A percentile compares a stretch with the other conserved stretches of the same genome.
These are phyloP conservation scores for Spathaspora hagerdaliae DNA, from an alignment of 805 yeast species.

Conservation along the genomic window DNA sequence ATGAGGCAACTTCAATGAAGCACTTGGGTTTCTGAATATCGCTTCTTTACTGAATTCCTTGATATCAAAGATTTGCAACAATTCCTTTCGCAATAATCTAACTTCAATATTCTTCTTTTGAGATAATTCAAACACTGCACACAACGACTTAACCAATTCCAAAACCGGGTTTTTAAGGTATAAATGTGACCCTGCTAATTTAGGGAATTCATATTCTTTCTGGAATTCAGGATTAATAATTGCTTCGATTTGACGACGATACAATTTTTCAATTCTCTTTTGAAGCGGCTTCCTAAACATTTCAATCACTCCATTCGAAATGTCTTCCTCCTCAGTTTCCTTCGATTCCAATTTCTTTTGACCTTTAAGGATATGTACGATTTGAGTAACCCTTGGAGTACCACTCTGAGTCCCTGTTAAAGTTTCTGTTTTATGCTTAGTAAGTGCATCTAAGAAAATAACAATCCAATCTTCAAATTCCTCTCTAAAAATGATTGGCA, in stretches of 20 bases:
- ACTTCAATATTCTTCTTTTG: constrained; percentile 64
- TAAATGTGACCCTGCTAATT: constrained; percentile 68
- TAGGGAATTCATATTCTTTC: constrained; percentile 69
- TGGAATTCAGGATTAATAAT: constrained; percentile 61
- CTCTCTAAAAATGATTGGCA: constrained; percentile 70
- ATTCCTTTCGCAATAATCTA: constrained; percentile 67
- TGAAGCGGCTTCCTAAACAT: constrained; percentile 59
- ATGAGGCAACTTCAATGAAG: constrained; percentile 61
- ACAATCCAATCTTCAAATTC: constrained; percentile 89
- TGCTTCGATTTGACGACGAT: constrained; percentile 68
- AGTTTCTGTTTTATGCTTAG: constrained; percentile 45
- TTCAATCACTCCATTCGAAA: constrained; percentile 46
- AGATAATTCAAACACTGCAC: constrained; percentile 70
- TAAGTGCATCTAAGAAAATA: constrained; percentile 67
- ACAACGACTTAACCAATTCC: constrained; percentile 71
- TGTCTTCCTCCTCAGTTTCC: constrained; percentile 29
- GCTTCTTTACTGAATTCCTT: constrained; percentile 82
- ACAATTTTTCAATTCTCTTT: constrained; percentile 61
- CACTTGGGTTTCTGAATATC: constrained; percentile 68
- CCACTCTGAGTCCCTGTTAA: constrained; percentile 29
- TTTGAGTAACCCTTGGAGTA: constrained; percentile 67
- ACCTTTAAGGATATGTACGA: constrained; percentile 50
- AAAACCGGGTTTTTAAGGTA: constrained; percentile 64
- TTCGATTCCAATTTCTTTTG: constrained; percentile 32
- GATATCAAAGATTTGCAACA: constrained; percentile 70